Evolutionary conservation across 1,284 basidiomycete species (phyloP), one percentile per base, ranked within the genome.

Genomic region (Dichomitus squalens): DNA sequence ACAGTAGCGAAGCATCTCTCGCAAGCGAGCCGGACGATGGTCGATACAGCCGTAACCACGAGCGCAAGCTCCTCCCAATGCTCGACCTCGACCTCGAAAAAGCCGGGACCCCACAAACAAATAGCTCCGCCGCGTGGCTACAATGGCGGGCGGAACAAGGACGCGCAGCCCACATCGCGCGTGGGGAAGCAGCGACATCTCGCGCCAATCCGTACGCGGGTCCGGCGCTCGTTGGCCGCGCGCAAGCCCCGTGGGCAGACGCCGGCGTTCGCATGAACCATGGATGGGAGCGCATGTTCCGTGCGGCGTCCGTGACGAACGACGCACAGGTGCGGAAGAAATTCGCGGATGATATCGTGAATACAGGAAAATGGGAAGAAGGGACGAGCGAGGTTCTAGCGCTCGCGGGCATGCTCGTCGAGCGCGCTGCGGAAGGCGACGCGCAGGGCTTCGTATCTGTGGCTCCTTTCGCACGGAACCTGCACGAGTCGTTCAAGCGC

Each of bases 381-480:
- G 61, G 53, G 21, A 33, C 46, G 34, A 25, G 49, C 49, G 20
- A 47, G 44, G 41, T 70, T 31, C 57, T 51, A 4, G 60, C 62
- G 49, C 63, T 70, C 21, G 64, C 61, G 1, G 57, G 36, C 18
- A 60, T 57, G 56, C 59, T 69, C 43, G 59, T 62, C n/a, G 64
- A 66, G 38, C 58, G 64, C 29, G 60, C 51, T 23, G 47, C 55
- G 31, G 64, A 68, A 48, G 57, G 58, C 31, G 50, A 48, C 51
- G 55, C 50, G 25, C 53, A 58, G 40, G 55, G 53, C 23, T 50
- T 61, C 14, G 48, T 44, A 14, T 49, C 27, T 23, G 66, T 70
- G 29, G 72, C 72, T 20, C 60, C 64, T 1, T 72, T 75, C 50
- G 72, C 72, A 1, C 58, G 60, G 25, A 63, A 65, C 49, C 61